Conservation (phyloP, 345 rosid species). For the Cardamine chenopodiifolia region DNA sequence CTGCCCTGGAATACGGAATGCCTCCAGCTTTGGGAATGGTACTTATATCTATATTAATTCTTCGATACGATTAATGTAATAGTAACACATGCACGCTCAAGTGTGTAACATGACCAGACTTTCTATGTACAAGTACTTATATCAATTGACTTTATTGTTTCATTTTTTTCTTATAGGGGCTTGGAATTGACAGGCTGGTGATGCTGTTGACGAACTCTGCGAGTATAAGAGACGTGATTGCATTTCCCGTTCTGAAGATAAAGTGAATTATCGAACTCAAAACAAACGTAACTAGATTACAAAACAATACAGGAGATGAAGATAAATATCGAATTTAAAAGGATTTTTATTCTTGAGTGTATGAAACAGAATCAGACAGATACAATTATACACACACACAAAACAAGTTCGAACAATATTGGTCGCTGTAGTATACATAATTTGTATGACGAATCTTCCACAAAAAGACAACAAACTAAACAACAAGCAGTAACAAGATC, state of each 20-base stretch:
- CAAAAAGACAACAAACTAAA: no score
- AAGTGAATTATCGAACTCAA: no score
- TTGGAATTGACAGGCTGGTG: conserved; percentile 90
- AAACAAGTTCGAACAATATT: neutral
- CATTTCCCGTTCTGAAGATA: conserved; percentile 75
- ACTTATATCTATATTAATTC: no score
- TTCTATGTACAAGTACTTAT: conserved; percentile 2
- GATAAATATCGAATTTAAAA: neutral
- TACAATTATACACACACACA: neutral
- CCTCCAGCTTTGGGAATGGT: conserved; percentile 99
- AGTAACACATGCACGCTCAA: neutral
- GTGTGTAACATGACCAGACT: neutral
- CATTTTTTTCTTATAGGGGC: conserved; percentile 58
- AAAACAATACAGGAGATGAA: conserved; percentile 3
- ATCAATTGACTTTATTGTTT: conserved; percentile 1
- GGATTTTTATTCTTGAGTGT: neutral
- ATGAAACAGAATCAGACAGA: neutral
- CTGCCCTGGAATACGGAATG: conserved; percentile 96
- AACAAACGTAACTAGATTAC: conserved; percentile 16
- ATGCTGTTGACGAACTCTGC: conserved; percentile 88
- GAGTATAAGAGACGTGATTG: conserved; percentile 89
- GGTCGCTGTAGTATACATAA: neutral
- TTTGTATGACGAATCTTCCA: no score
- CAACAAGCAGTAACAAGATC: neutral
- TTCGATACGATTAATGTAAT: no score